A percentile compares a stretch with the other conserved stretches of the same genome.
Evolutionary conservation across 257 asterid species (phyloP).

Genomic region (Apocynum venetum): DNA sequence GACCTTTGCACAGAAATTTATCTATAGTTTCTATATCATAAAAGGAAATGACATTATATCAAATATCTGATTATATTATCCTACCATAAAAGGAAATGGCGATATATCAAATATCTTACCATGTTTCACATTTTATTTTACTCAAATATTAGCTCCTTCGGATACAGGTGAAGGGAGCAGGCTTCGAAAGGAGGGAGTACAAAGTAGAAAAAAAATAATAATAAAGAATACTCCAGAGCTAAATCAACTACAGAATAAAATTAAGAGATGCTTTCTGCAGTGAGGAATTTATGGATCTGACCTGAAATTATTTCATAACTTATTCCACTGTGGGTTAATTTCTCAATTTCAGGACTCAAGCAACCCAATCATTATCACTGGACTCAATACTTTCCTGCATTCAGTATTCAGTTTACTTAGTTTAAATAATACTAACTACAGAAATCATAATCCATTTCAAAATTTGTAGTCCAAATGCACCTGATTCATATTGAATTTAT

Average conservation of each 20-base stretch:
- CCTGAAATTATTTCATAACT: slow-evolving; percentile 6
- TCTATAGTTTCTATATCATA: background rate
- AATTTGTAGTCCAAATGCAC: background rate
- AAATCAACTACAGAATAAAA: background rate
- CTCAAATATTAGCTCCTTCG: background rate
- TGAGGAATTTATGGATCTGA: slow-evolving; percentile 1
- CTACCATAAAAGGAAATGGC: background rate
- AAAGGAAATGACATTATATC: background rate
- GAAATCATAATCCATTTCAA: background rate
- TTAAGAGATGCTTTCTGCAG: background rate
- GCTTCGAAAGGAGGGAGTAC: background rate
- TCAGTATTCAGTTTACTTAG: background rate
- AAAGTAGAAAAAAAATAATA: background rate
- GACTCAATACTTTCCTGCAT: slow-evolving; percentile 38
- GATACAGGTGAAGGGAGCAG: background rate
- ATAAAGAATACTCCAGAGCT: background rate
- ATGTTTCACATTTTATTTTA: background rate
- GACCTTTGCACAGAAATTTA: background rate
- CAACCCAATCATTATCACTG: slow-evolving; percentile 64
- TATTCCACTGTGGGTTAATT: background rate
- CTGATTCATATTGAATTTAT: background rate
- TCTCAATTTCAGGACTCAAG: slow-evolving; percentile 29
- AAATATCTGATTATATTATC: background rate
- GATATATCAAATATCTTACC: background rate
- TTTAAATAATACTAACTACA: background rate